phyloP scores from a whole-genome alignment of 2,329 filamentous ascomycete genomes.

The Scleromitrula shiraiana region DNA sequence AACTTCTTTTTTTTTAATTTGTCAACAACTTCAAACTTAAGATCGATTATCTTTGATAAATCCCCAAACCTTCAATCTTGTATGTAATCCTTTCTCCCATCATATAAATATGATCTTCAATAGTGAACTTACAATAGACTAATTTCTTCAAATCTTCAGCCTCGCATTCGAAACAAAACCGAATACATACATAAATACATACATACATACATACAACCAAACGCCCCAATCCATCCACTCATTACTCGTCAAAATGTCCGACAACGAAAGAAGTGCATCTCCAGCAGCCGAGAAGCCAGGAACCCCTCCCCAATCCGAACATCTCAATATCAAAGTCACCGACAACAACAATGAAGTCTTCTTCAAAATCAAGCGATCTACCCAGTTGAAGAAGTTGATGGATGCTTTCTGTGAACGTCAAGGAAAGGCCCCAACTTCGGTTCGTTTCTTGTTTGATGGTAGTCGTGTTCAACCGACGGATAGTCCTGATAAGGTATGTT shows the following conservation, averaged over 20 bases:
- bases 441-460: conserved; percentile 96
- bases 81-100: too few species aligned
- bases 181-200: too few species aligned
- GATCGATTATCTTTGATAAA: too few species aligned
- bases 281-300: conserved; percentile 31
- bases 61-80: too few species aligned
- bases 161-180: background rate
- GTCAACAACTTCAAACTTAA: too few species aligned
- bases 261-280: conserved; percentile 43
- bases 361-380: conserved; percentile 99
- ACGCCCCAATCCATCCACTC: too few species aligned
- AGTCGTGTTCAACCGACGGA: conserved; percentile 82
- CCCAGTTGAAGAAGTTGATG: conserved; percentile 96
- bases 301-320: conserved; percentile 48
- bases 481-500: conserved; percentile 81
- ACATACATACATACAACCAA: too few species aligned
- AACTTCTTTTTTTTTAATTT: too few species aligned
- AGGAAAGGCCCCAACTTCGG: conserved; percentile 75
- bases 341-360: conserved; percentile 99
- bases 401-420: conserved; percentile 94
- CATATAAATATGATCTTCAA: too few species aligned
- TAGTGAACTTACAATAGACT: too few species aligned
- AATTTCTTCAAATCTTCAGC: background rate
- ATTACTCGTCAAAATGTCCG: conserved; percentile 29
- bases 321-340: conserved; percentile 98